Percentiles rank a stretch among this genome's conserved stretches.
Evolutionary conservation across 1,284 basidiomycete species (phyloP).

Genomic region (Cryptococcus sp.): DNA sequence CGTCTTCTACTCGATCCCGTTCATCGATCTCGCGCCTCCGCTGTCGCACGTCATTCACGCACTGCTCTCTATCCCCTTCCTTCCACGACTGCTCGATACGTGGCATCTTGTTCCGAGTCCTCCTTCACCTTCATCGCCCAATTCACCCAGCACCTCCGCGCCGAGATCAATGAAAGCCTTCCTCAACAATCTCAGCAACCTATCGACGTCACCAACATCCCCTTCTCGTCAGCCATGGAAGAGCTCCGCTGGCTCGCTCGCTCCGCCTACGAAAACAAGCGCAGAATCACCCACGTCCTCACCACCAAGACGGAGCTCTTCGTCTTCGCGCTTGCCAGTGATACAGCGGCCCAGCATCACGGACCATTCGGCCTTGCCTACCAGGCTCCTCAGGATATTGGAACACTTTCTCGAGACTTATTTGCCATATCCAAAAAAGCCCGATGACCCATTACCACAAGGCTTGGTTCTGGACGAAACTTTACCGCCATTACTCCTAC

Average conservation of each 20-base stretch:
- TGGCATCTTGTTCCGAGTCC: slow-evolving; percentile 39
- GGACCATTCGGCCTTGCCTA: slow-evolving; percentile 28
- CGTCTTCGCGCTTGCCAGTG: slow-evolving; percentile 1
- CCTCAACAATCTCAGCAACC: slow-evolving; percentile 24
- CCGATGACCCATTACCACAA: slow-evolving; percentile 26
- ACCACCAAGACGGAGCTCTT: slow-evolving; percentile 9
- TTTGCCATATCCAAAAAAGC: slow-evolving; percentile 27
- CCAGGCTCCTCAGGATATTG: slow-evolving; percentile 30
- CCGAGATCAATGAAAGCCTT: slow-evolving; percentile 19
- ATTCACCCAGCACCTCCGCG: background rate
- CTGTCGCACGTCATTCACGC: slow-evolving; percentile 43
- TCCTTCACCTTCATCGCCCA: slow-evolving; percentile 16
- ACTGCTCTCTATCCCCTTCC: slow-evolving; percentile 44
- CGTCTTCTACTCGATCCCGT: slow-evolving; percentile 34
- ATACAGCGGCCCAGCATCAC: slow-evolving; percentile 2
- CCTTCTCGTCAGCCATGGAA: background rate
- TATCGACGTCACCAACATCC: slow-evolving; percentile 15
- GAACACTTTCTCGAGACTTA: slow-evolving; percentile 31
- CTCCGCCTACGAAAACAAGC: slow-evolving; percentile 7
- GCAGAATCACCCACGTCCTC: slow-evolving; percentile 15
- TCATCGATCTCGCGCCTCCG: slow-evolving; percentile 37
- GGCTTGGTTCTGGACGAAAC: slow-evolving; percentile 68
- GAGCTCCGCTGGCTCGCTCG: slow-evolving; percentile 13
- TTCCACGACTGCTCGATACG: slow-evolving; percentile 26
- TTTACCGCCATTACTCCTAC: slow-evolving; percentile 70